Base-by-base conservation (phyloP, 768 basidiomycete genomes). In the Tulasnella sp. region DNA sequence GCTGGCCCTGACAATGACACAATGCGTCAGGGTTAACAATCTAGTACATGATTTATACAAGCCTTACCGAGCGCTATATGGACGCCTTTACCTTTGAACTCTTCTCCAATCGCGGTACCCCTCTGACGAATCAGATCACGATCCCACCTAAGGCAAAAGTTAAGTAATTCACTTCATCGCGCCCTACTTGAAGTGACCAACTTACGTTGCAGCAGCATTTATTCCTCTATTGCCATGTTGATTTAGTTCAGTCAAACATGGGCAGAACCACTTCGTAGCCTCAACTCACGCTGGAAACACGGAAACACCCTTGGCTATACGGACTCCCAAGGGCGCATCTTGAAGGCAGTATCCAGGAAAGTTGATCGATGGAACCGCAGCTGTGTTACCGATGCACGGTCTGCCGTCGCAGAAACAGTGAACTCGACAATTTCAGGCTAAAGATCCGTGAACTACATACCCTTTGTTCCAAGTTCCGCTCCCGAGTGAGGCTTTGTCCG, bases 61-160 rank as follows among this genome's bases (percentile, higher is more conserved):
- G 15, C 24, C 51, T 13, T 49, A 45, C 45, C 56, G 5, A 56
- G 46, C 9, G 63, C 65, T 27, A 68, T 58, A 61, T 81, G 61
- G 7, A 77, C 70, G 22, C 81, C 81, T 62, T 79, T 77, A 34
- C 72, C 75, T 39, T 67, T 68, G 64, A 76, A 76, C 59, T 83
- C 81, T 20, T 67, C 61, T 1, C 79, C 80, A 61, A 82, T 70
- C 12, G 75, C 75, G 15, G 61, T 62, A 9, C 75, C 79, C 32
- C 79, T 69, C 42, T 70, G 65, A 55, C 72, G 68, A 66, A 81
- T 78, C 24, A 83, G 64, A 5, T 68, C 69, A 32, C 74, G 68
- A 55, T 75, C 74, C 58, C 73, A 75, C 5, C 57, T 55, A 39
- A 35, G 5, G 34, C 12, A 16, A 22, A 13, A 15, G 25, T 7